Percentiles rank a stretch among this genome's conserved stretches.
Conservation (phyloP, 2,329 filamentous ascomycete genomes). For the Cercospora nicotianae region DNA sequence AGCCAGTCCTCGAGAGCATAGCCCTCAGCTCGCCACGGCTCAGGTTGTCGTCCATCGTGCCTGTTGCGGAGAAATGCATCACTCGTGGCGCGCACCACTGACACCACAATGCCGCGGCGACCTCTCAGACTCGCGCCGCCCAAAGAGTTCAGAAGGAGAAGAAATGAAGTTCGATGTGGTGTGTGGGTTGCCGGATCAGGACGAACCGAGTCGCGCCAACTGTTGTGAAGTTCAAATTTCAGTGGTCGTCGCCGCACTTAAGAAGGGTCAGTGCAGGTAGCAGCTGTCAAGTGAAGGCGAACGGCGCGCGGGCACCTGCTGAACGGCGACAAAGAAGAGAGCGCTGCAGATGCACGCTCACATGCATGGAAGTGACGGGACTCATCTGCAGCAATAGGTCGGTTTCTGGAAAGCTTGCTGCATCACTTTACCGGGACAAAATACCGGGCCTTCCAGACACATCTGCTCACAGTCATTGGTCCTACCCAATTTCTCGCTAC, state of each 20-base stretch:
- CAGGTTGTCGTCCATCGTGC: neutral
- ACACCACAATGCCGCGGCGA: neutral
- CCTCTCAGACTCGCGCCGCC: neutral
- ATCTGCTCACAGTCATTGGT: neutral
- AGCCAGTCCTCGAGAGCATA: neutral
- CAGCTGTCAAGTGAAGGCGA: neutral
- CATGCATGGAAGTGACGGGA: neutral
- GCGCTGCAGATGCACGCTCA: neutral
- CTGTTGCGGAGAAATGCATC: neutral
- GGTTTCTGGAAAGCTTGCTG: neutral
- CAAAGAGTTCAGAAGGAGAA: neutral
- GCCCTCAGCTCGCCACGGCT: neutral
- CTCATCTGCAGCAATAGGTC: neutral
- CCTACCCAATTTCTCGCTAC: neutral
- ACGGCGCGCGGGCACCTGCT: neutral
- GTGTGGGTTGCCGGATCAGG: neutral
- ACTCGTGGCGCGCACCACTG: neutral
- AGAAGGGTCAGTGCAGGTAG: neutral
- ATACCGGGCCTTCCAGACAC: neutral
- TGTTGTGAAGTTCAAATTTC: neutral
- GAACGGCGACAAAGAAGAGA: neutral
- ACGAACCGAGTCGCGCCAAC: neutral
- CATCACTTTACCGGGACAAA: neutral
- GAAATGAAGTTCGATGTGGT: neutral
- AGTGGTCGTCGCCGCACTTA: neutral